These are phyloP conservation scores for Paraphoma chrysanthemicola DNA, from an alignment of 2,329 filamentous ascomycete species.

Conservation along the genomic window DNA sequence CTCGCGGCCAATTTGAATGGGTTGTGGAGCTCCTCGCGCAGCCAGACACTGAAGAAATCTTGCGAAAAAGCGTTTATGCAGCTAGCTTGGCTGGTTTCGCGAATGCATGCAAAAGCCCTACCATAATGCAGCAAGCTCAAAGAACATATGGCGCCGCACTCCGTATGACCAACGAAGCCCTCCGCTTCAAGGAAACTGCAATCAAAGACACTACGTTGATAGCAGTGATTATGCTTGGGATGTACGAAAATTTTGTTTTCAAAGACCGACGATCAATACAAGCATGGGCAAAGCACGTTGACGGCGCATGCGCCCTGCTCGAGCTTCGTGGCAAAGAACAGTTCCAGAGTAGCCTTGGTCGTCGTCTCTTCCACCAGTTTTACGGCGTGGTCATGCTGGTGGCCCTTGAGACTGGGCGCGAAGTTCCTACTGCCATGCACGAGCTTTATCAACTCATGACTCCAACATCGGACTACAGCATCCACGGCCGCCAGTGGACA, in stretches of 20 bases:
- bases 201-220: slow-evolving; percentile 35
- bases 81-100: slow-evolving; percentile 32
- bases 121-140: slow-evolving; percentile 32
- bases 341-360: slow-evolving; percentile 24
- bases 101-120: slow-evolving; percentile 28
- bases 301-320: slow-evolving; percentile 42
- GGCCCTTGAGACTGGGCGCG: slow-evolving; percentile 23
- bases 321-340: slow-evolving; percentile 37
- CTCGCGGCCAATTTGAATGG: slow-evolving; percentile 37
- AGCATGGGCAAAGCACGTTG: slow-evolving; percentile 42
- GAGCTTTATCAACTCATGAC: slow-evolving; percentile 29
- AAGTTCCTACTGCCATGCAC: slow-evolving; percentile 22
- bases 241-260: slow-evolving; percentile 43
- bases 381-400: slow-evolving; percentile 33
- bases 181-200: slow-evolving; percentile 21
- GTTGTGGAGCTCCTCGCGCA: slow-evolving; percentile 27
- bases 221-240: slow-evolving; percentile 40
- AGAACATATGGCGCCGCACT: slow-evolving; percentile 34
- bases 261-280: slow-evolving; percentile 33
- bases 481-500: slow-evolving; percentile 29
- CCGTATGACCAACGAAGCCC: slow-evolving; percentile 29
- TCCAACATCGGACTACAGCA: slow-evolving; percentile 22
- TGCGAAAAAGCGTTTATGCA: slow-evolving; percentile 32
- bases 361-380: slow-evolving; percentile 39
- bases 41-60: slow-evolving; percentile 20